Percentiles rank a stretch among this genome's conserved stretches.
Evolutionary conservation across 768 basidiomycete species (phyloP).

Genomic region (Tubosaeta sp.): DNA sequence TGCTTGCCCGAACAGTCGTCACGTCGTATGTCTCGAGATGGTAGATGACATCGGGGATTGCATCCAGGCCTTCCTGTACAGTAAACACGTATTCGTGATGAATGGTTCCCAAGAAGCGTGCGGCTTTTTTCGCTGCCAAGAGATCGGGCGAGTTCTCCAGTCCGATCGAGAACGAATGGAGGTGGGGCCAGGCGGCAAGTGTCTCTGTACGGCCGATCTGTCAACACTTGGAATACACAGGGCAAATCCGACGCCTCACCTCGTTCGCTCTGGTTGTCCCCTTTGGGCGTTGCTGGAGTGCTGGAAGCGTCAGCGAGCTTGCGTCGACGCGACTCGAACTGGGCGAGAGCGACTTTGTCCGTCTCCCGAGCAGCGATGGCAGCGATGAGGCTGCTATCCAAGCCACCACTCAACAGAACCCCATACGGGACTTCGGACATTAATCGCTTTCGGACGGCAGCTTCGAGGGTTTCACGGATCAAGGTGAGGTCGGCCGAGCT

Average conservation of each 20-base stretch:
- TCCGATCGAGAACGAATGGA: constrained; percentile 98
- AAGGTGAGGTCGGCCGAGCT: constrained; percentile 58
- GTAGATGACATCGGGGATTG: constrained; percentile 95
- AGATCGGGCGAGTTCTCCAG: constrained; percentile 94
- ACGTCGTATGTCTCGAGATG: constrained; percentile 99
- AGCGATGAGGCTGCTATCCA: constrained; percentile 95
- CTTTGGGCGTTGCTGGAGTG: constrained; percentile 54
- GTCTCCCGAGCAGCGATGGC: constrained; percentile 94
- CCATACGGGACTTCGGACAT: constrained; percentile 99
- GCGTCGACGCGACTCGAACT: constrained; percentile 64
- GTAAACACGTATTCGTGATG: constrained; percentile 99
- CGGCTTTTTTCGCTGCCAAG: constrained; percentile 89
- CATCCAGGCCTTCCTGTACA: constrained; percentile 95
- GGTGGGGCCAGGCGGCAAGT: constrained; percentile 86
- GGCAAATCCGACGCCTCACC: constrained; percentile 36
- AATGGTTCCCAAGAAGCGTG: constrained; percentile 87
- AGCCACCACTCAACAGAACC: constrained; percentile 89
- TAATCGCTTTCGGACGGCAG: constrained; percentile 87
- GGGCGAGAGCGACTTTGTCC: constrained; percentile 80
- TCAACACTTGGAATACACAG: not conserved
- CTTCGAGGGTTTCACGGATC: constrained; percentile 81
- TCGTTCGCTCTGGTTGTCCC: constrained; percentile 45
- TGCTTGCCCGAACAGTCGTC: constrained; percentile 95
- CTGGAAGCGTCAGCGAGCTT: constrained; percentile 51
- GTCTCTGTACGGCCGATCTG: constrained; percentile 43